A percentile compares a stretch with the other conserved stretches of the same genome.
phyloP scores from a whole-genome alignment of 169 alveolate genomes.

The Cryptosporidium ryanae region DNA sequence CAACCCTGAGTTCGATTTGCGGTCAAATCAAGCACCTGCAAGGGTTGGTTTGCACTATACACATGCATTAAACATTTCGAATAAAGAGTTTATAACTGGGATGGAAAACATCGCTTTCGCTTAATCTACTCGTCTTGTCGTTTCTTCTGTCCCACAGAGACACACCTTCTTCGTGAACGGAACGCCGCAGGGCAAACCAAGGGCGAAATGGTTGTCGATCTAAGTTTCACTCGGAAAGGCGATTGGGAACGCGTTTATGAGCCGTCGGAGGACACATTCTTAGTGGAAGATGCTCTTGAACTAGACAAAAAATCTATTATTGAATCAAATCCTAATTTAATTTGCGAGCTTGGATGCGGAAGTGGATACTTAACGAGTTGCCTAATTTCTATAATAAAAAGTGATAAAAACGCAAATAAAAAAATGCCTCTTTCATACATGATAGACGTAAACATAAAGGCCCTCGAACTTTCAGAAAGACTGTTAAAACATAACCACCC shows the following conservation, averaged over 20 bases:
- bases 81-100: no score
- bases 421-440: constrained; percentile 27
- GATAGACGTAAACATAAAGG: constrained; percentile 46
- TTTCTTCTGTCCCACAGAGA: no score
- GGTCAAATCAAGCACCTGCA: no score
- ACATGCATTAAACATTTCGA: no score
- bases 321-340: constrained; percentile 6
- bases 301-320: constrained; percentile 13
- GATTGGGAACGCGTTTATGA: constrained; percentile 62
- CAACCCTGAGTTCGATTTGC: no score
- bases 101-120: no score
- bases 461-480: constrained; percentile 37
- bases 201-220: neutral
- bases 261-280: constrained; percentile 71
- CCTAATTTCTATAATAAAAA: constrained; percentile 4
- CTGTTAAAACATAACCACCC: neutral
- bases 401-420: neutral
- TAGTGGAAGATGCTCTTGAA: constrained; percentile 44
- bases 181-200: no score
- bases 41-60: no score
- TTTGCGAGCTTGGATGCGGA: constrained; percentile 73
- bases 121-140: no score
- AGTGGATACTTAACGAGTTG: constrained; percentile 52
- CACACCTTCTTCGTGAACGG: no score
- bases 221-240: constrained; percentile 4